Evolutionary conservation across 139 green algal genomes (phyloP).

Genomic region (Microglena sp.): DNA sequence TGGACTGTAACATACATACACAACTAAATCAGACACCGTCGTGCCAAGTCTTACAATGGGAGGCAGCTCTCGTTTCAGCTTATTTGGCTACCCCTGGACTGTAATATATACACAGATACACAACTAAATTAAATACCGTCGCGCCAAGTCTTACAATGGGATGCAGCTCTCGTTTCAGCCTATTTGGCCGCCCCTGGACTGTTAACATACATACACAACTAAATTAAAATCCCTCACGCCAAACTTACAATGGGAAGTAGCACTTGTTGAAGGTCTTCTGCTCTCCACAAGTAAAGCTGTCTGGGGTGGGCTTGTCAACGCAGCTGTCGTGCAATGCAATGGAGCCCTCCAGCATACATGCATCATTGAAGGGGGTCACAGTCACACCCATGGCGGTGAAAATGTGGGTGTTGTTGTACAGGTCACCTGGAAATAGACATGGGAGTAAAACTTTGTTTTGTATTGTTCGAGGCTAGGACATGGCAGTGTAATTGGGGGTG

Average conservation of each 20-base stretch:
- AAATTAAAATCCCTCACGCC: neutral
- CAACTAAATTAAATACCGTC: neutral
- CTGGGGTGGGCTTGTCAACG: slow-evolving; percentile 57
- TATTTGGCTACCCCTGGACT: too few relatives aligned
- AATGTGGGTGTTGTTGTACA: slow-evolving; percentile 55
- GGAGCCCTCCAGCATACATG: slow-evolving; percentile 39
- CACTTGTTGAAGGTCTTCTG: slow-evolving; percentile 16
- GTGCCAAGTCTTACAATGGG: too few relatives aligned
- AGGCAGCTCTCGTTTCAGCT: too few relatives aligned
- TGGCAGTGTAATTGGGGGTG: too few relatives aligned
- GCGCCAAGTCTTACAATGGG: neutral
- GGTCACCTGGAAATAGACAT: too few relatives aligned
- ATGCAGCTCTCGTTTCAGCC: neutral
- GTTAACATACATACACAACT: neutral
- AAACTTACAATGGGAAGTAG: slow-evolving; percentile 12
- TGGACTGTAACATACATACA: too few relatives aligned
- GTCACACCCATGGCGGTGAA: slow-evolving; percentile 41
- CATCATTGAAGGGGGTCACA: slow-evolving; percentile 47
- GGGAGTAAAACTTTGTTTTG: too few relatives aligned
- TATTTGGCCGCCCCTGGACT: too few relatives aligned
- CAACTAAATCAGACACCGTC: too few relatives aligned
- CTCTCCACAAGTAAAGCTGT: slow-evolving; percentile 42
- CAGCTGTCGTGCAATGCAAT: slow-evolving; percentile 48
- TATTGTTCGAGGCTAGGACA: too few relatives aligned
- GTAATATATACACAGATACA: too few relatives aligned